Conservation (phyloP, 2,329 filamentous ascomycete genomes). For the Sporothrix pallida region DNA sequence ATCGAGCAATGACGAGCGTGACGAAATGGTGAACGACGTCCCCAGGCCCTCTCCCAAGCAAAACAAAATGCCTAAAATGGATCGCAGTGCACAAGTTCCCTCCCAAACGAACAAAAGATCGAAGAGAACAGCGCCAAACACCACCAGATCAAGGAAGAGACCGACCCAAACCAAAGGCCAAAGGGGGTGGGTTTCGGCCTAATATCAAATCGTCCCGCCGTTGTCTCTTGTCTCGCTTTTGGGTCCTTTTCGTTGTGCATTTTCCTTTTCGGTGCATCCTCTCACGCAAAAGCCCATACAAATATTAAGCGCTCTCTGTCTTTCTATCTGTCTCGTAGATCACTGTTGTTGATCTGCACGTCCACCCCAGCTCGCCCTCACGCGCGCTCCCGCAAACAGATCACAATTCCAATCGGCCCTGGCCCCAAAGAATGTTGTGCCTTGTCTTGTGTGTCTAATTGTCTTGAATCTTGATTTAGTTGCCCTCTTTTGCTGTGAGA, state of each 20-base stretch:
- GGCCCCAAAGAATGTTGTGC: background rate
- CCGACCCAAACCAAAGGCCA: background rate
- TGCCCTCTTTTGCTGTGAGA: background rate
- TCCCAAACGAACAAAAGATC: background rate
- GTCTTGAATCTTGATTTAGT: background rate
- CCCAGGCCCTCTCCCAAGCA: background rate
- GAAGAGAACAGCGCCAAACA: background rate
- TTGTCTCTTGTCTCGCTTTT: background rate
- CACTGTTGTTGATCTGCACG: conserved; percentile 6
- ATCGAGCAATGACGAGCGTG: background rate
- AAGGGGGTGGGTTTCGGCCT: background rate
- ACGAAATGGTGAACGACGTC: background rate
- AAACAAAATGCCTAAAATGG: background rate
- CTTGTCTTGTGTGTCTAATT: background rate
- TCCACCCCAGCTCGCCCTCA: conserved; percentile 12
- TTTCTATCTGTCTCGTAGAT: background rate
- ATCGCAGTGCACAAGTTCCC: background rate
- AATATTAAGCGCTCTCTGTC: background rate
- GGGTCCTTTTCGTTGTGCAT: background rate
- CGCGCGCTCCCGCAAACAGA: conserved; percentile 25
- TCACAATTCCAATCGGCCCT: conserved; percentile 23
- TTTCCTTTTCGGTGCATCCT: background rate
- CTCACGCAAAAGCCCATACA: too few relatives aligned
- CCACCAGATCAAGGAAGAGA: conserved; percentile 1
- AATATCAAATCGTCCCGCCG: conserved; percentile 22